A percentile compares a stretch with the other conserved stretches of the same genome.
These are phyloP conservation scores for Eruca vesicaria DNA, from an alignment of 441 rosid species.

Conservation along the genomic window DNA sequence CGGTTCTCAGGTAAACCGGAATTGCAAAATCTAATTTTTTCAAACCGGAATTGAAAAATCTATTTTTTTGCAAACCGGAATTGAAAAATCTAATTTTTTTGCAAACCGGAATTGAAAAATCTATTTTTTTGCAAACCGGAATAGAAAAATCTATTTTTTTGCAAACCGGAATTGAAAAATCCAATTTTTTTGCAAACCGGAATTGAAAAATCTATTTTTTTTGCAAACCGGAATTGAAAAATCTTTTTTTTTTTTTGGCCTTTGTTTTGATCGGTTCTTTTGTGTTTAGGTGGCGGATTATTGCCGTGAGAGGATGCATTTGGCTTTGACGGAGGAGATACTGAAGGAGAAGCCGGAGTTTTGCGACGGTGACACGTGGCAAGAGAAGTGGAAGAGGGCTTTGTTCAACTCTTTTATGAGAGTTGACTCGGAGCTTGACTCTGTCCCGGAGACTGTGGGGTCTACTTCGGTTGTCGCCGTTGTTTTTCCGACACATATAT, in stretches of 20 bases:
- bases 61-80: too few species aligned
- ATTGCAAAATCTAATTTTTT: too few species aligned
- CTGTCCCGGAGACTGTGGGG: slow-evolving; percentile 54
- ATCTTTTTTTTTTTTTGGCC: not conserved
- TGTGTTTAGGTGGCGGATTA: slow-evolving; percentile 50
- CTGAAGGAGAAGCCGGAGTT: slow-evolving; percentile 33
- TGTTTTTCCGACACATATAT: slow-evolving; percentile 45
- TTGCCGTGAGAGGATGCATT: slow-evolving; percentile 49
- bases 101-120: not conserved
- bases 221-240: too few species aligned
- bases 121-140: too few species aligned
- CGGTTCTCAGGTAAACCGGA: slow-evolving; percentile 50
- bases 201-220: too few species aligned
- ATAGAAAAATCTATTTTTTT: too few species aligned
- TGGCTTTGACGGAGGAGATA: slow-evolving; percentile 48
- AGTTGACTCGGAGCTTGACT: slow-evolving; percentile 49
- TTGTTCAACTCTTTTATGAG: slow-evolving; percentile 46
- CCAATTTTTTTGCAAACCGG: too few species aligned
- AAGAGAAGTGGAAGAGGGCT: slow-evolving; percentile 53
- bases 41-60: not conserved
- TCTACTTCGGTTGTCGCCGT: slow-evolving; percentile 62
- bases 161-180: not conserved
- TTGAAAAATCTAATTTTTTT: too few species aligned
- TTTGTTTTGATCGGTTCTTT: not conserved
- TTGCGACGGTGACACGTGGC: slow-evolving; percentile 33